These are phyloP conservation scores for Meyerozyma carpophila DNA, from an alignment of 1,139 yeast species.

Conservation along the genomic window DNA sequence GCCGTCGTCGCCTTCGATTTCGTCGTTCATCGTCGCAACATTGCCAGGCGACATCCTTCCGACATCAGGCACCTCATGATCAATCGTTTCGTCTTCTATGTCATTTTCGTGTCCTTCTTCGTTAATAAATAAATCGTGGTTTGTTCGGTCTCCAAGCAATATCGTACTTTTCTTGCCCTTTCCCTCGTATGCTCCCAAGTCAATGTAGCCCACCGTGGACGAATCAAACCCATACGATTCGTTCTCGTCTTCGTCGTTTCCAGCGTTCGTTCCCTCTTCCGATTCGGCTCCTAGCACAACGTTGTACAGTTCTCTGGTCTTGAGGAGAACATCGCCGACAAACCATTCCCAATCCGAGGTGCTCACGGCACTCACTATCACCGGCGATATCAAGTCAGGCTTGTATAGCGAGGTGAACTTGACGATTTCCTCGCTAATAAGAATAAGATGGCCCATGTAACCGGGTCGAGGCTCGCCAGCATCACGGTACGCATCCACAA, in stretches of 20 bases:
- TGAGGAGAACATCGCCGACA: slow-evolving; percentile 36
- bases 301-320: slow-evolving; percentile 43
- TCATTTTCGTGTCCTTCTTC: slow-evolving; percentile 38
- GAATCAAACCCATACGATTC: slow-evolving; percentile 11
- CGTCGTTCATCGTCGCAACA: slow-evolving; percentile 7
- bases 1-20: slow-evolving; percentile 12
- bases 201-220: slow-evolving; percentile 48
- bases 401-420: slow-evolving; percentile 45
- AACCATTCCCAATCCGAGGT: slow-evolving; percentile 43
- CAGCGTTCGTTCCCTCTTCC: slow-evolving; percentile 30
- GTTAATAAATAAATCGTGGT: slow-evolving; percentile 30
- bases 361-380: slow-evolving; percentile 33
- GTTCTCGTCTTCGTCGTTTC: slow-evolving; percentile 28
- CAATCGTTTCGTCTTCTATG: slow-evolving; percentile 12
- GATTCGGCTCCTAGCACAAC: slow-evolving; percentile 39
- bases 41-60: slow-evolving; percentile 2
- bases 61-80: slow-evolving; percentile 5
- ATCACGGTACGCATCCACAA: slow-evolving; percentile 25
- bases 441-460: slow-evolving; percentile 42
- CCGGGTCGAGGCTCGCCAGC: slow-evolving; percentile 35
- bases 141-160: slow-evolving; percentile 30
- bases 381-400: slow-evolving; percentile 43
- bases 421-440: slow-evolving; percentile 46
- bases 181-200: slow-evolving; percentile 26
- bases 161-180: slow-evolving; percentile 17